Base-by-base conservation (phyloP, 352 stramenopile species). In the Phytophthora europaea region DNA sequence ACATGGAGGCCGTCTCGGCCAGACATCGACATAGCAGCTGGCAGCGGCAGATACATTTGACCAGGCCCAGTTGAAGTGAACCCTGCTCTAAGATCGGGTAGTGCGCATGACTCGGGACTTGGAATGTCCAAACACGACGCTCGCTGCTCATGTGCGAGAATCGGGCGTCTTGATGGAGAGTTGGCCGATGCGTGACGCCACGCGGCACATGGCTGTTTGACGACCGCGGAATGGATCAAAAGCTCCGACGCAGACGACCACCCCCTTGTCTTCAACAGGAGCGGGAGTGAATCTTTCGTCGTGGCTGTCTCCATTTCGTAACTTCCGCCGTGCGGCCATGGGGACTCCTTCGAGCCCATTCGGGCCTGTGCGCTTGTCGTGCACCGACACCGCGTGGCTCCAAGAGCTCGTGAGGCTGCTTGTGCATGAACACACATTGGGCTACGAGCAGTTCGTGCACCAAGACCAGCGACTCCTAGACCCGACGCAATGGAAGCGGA, bases 321-420 rank as follows among this genome's bases (percentile, higher is more conserved):
- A 68, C 22, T 72, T 63, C 51, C 55, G 18, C 38, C 26, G 28
- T 33, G 34, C 38, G 6, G 18, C 3, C 52, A 65, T 70, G 64
- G 13, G 45, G 38, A 48, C 36, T 5, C n/a, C 50, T 10, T 60
- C 57, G 1, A 79, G 63, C 64, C 74, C 71, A 22, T 79, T 79
- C 65, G 58, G 58, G 8, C 53, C 71, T 48, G 40, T 79, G 47
- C 51, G 61, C 8, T 63, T 81, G 23, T 76, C 66, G 4, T 50
- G 26, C 20, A 65, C 60, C 20, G 74, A 78, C 43, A 69, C 54
- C 4, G n/a, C 52, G 53, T 72, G 65, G 51, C 65, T 78, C 33
- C 60, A 69, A 20, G 65, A 76, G 31, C 60, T 78, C 28, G 74
- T 76, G 45, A 52, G 47, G 7, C 20, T 76, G 20, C 66, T 81